Evolutionary conservation across 129 eudicot genomes (phyloP).

Genomic region (Helianthus annuus): HanXRQr2.0-SUNRISE NC_035439.2:8403689-8404188

Average conservation of each 20-base stretch:
- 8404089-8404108: slow-evolving; percentile 89
- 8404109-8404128: slow-evolving; percentile 94
- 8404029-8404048: no score
- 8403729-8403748: no score
- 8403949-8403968: no score
- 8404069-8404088: slow-evolving; percentile 87
- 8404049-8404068: slow-evolving; percentile 27
- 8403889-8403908: no score
- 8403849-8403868: slow-evolving; percentile 12
- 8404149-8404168: slow-evolving; percentile 80
- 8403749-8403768: not conserved
- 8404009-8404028: no score
- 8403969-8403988: no score
- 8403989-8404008: no score
- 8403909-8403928: no score
- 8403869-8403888: slow-evolving; percentile 22
- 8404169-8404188: slow-evolving; percentile 93
- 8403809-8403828: slow-evolving; percentile 26
- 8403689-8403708: no score
- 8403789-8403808: slow-evolving; percentile 6
- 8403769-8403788: not conserved
- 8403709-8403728: no score
- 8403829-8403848: slow-evolving; percentile 15
- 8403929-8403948: no score
- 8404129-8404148: slow-evolving; percentile 94